Base-by-base conservation (phyloP, 768 basidiomycete species). In the Trichaptum fuscoviolaceum region DNA sequence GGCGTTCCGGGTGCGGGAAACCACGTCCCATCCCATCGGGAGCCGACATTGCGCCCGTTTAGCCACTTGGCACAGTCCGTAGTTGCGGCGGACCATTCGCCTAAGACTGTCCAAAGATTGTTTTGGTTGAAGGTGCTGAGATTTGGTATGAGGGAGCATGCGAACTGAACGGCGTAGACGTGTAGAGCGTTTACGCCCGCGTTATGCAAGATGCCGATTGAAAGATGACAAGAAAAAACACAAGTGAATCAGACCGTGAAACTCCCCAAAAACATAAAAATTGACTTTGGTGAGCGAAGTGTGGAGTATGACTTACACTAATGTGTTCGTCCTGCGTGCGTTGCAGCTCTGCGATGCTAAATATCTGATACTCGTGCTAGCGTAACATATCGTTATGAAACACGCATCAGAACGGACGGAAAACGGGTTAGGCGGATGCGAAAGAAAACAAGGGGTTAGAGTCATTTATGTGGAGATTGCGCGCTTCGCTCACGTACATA, bases 1-100 rank as follows among this genome's bases (percentile, higher is more conserved):
- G 77, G 75, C 65, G 68, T 64, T 24, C 67, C 61, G 10, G 80
- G 78, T 20, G 80, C 78, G 35, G 77, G 71, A 65, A 76, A 81
- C 69, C 75, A 81, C 3, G 83, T 84, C 12, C 83, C 84, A 66
- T 93, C 89, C 87, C 89, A 92, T 20, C 88, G 82, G 0, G 88
- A 78, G 15, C 91, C 91, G 42, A 83, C 79, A 24, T 87, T 87
- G 57, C 90, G 82, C 0, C 93, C 93, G 72, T 93, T 94, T 8
- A 95, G 79, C 89, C 89, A 93, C 70, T 76, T 76, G 0, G 92
- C 88, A 71, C 92, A 94, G 73, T 92, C 91, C 0, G 90, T 92
- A 9, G 82, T 75, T 0, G 90, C 87, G 24, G 82, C 86, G 18
- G 90, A 89, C 87, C 90, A 95, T 80, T 95, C 93, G 25, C 92